These are phyloP conservation scores for Pyracantha coccinea DNA, from an alignment of 331 rosid genomes.

Conservation along the genomic window DNA sequence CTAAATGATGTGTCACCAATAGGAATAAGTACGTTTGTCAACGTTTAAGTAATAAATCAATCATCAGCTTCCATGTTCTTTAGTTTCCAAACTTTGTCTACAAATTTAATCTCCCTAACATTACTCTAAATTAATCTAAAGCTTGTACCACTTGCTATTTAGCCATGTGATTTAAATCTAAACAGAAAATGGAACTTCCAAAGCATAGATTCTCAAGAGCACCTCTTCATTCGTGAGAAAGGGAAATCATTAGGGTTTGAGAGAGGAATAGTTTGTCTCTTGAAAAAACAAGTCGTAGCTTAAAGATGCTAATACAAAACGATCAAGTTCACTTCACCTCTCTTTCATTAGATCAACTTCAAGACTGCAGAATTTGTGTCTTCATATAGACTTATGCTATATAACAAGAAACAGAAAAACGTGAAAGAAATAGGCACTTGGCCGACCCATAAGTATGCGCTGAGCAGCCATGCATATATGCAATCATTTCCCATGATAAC, in stretches of 20 bases:
- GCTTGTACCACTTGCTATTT: not conserved
- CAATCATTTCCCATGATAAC: conserved; percentile 21
- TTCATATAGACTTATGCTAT: not conserved
- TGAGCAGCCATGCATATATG: not conserved
- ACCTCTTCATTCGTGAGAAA: not conserved
- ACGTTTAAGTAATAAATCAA: no score
- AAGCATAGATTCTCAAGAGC: not conserved
- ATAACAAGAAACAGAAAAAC: not conserved
- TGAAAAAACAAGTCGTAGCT: not conserved
- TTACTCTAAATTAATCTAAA: not conserved
- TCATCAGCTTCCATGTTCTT: no score
- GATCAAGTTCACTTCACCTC: conserved; percentile 34
- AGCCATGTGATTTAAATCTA: not conserved
- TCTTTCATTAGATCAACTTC: conserved; percentile 22
- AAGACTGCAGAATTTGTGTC: conserved; percentile 5
- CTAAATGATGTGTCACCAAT: no score
- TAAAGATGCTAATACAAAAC: conserved; percentile 11
- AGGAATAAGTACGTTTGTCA: no score
- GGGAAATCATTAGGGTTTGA: not conserved
- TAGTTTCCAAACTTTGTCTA: no score
- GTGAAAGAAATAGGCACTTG: not conserved
- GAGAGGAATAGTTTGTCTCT: not conserved
- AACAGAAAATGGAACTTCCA: not conserved
- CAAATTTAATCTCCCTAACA: no score
- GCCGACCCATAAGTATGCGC: conserved; percentile 23